phyloP scores from a whole-genome alignment of 73 alveolate genomes.

The Tetrahymena borealis region DNA sequence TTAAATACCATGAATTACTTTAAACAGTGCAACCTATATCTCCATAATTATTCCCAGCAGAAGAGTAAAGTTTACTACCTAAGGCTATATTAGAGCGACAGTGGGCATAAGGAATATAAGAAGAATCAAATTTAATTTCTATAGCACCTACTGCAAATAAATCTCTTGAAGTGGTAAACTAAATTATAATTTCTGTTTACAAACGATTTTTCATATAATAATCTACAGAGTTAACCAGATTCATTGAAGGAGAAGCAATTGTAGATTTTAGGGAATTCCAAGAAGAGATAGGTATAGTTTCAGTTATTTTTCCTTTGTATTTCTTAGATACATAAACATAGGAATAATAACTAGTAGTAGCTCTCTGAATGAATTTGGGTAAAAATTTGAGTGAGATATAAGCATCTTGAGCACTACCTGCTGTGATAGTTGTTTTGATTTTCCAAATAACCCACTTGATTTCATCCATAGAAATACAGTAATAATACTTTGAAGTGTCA shows the following conservation, averaged over 20 bases:
- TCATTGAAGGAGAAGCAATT: neutral
- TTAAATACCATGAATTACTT: neutral
- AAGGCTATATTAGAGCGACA: neutral
- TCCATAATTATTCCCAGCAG: neutral
- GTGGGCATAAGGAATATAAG: neutral
- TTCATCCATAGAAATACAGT: neutral
- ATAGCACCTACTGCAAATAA: neutral
- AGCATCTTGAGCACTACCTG: neutral
- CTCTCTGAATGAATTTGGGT: neutral
- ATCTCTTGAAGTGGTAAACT: neutral
- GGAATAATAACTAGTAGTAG: neutral
- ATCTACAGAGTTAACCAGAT: neutral
- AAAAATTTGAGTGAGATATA: neutral
- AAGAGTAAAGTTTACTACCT: neutral
- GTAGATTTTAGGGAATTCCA: neutral
- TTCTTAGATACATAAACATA: neutral
- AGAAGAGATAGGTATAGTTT: neutral
- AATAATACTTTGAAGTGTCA: neutral
- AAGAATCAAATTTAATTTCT: neutral
- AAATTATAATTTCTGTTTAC: neutral
- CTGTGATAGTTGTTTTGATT: neutral
- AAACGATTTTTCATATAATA: neutral
- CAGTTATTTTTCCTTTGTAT: neutral
- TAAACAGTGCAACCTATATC: neutral
- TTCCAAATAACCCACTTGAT: neutral